These are phyloP conservation scores for Linum lewisii DNA, from an alignment of 345 rosid species.

Conservation along the genomic window DNA sequence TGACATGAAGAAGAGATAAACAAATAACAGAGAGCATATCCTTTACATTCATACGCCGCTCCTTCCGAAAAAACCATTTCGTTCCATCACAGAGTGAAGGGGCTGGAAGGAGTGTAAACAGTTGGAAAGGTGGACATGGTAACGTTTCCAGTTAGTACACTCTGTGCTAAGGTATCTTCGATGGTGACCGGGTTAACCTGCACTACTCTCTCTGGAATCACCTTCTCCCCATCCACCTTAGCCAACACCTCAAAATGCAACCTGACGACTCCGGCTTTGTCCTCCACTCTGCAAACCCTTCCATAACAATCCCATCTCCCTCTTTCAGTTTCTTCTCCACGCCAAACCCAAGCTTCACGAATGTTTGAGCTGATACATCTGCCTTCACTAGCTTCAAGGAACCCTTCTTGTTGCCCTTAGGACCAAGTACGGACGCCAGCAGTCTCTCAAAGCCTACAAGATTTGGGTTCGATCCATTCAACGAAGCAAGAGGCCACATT, in stretches of 20 bases:
- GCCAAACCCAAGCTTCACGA: slow-evolving; percentile 71
- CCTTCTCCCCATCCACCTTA: slow-evolving; percentile 68
- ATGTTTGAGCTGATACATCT: slow-evolving; percentile 73
- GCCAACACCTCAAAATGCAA: slow-evolving; percentile 92
- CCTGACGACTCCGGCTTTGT: slow-evolving; percentile 61
- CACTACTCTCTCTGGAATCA: slow-evolving; percentile 60
- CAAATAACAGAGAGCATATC: too few species aligned
- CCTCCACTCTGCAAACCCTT: slow-evolving; percentile 62
- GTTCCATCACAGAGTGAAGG: slow-evolving; percentile 64
- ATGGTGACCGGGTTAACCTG: slow-evolving; percentile 49
- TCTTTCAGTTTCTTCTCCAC: slow-evolving; percentile 71
- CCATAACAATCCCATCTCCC: slow-evolving; percentile 28
- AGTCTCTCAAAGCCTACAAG: slow-evolving; percentile 69
- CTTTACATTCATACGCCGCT: not conserved
- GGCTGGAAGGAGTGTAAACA: slow-evolving; percentile 47
- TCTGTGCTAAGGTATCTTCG: slow-evolving; percentile 57
- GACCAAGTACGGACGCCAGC: slow-evolving; percentile 66
- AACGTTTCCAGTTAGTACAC: slow-evolving; percentile 39
- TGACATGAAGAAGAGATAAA: too few species aligned
- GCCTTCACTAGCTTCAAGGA: slow-evolving; percentile 72
- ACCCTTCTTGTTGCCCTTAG: slow-evolving; percentile 55
- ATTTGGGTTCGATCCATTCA: slow-evolving; percentile 67
- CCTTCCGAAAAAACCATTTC: too few species aligned
- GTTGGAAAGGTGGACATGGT: slow-evolving; percentile 49
- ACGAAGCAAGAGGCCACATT: slow-evolving; percentile 83